phyloP scores from a whole-genome alignment of 257 asterid species.

The Forsythia suspensa region DNA sequence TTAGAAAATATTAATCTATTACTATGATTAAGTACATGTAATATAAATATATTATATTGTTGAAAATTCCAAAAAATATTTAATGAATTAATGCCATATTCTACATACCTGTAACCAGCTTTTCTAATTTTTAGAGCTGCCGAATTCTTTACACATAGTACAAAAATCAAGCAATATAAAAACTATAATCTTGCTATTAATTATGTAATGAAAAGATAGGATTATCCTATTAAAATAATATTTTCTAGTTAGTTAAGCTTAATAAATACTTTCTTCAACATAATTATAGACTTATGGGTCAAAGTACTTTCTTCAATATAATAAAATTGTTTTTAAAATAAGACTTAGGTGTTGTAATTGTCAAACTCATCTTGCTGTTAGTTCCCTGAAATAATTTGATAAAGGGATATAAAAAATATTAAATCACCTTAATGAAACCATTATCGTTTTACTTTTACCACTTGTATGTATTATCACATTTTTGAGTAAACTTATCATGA shows the following conservation, averaged over 20 bases:
- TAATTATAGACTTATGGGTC: slow-evolving; percentile 20
- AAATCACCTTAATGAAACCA: too few species aligned
- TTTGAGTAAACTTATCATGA: too few species aligned
- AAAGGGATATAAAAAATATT: too few species aligned
- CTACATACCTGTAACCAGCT: background rate
- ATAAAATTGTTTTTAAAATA: too few species aligned
- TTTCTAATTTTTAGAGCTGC: slow-evolving; percentile 20
- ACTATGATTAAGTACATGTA: too few species aligned
- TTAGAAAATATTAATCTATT: too few species aligned
- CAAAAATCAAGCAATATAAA: background rate
- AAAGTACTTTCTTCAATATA: background rate
- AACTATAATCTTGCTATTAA: slow-evolving; percentile 1
- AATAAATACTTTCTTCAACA: background rate
- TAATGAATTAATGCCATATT: background rate
- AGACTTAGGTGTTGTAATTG: too few species aligned
- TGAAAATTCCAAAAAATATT: background rate
- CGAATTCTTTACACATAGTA: background rate
- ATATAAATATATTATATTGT: too few species aligned
- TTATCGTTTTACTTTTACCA: too few species aligned
- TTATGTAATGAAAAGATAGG: background rate
- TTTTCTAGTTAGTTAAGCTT: background rate
- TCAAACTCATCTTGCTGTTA: too few species aligned
- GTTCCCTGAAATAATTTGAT: too few species aligned
- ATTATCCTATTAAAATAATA: background rate
- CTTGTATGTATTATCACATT: too few species aligned